A percentile compares a stretch with the other conserved stretches of the same genome.
Evolutionary conservation across 495 filamentous ascomycete species (phyloP).

Genomic region (Cairneyella variabilis): DNA sequence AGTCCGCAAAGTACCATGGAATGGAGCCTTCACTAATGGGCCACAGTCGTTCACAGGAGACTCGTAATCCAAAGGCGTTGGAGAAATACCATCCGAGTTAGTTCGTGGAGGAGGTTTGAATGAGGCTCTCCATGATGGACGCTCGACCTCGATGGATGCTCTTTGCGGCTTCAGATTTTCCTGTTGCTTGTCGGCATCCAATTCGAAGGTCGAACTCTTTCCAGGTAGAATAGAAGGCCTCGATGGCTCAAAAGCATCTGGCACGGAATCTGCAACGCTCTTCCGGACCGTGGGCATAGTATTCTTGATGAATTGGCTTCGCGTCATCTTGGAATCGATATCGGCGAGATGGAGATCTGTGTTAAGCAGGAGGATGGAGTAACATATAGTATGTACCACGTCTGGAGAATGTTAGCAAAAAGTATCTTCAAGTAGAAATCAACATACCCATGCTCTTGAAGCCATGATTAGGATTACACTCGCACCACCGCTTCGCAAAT

Average conservation of each 20-base stretch:
- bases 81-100: constrained; percentile 29
- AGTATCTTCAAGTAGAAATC: not conserved
- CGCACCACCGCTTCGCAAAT: constrained; percentile 85
- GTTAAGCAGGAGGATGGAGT: constrained; percentile 91
- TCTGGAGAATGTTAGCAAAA: constrained; percentile 46
- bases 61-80: constrained; percentile 26
- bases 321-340: constrained; percentile 94
- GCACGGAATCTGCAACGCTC: constrained; percentile 64
- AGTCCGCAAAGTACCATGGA: constrained; percentile 68
- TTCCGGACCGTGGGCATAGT: constrained; percentile 86
- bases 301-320: constrained; percentile 90
- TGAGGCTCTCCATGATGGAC: constrained; percentile 26
- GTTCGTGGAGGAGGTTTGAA: constrained; percentile 35
- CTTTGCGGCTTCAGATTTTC: constrained; percentile 28
- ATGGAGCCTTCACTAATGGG: constrained; percentile 75
- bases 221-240: constrained; percentile 38
- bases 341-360: constrained; percentile 94
- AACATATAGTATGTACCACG: constrained; percentile 95
- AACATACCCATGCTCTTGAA: constrained; percentile 82
- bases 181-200: constrained; percentile 13
- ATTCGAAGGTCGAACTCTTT: constrained; percentile 26
- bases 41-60: constrained; percentile 41
- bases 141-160: constrained; percentile 40
- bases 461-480: constrained; percentile 90
- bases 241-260: constrained; percentile 56